Evolutionary conservation across 2,329 filamentous ascomycete species (phyloP).

Genomic region (Cladophialophora exuberans): DNA sequence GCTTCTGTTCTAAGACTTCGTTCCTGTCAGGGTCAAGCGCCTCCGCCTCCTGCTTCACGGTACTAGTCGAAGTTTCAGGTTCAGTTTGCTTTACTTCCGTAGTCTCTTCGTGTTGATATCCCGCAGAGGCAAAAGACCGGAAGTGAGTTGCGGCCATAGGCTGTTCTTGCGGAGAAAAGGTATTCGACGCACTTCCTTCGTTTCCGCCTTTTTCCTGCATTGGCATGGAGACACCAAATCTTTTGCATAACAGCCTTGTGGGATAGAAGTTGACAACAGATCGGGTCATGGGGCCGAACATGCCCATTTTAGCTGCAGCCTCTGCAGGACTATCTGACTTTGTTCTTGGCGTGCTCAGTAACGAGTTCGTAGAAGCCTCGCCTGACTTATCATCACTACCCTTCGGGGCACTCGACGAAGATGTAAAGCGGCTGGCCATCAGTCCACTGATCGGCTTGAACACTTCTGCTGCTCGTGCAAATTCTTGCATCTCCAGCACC

Average conservation of each 20-base stretch:
- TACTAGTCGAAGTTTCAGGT: not conserved
- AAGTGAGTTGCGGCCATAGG: slow-evolving; percentile 11
- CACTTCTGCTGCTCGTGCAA: slow-evolving; percentile 72
- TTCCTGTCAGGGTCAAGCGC: slow-evolving; percentile 74
- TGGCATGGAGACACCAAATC: slow-evolving; percentile 83
- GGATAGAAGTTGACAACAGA: slow-evolving; percentile 74
- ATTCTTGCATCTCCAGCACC: slow-evolving; percentile 78
- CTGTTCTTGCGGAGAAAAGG: not conserved
- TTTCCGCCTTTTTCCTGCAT: slow-evolving; percentile 40
- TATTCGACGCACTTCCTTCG: slow-evolving; percentile 38
- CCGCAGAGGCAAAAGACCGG: slow-evolving; percentile 38
- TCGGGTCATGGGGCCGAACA: slow-evolving; percentile 90
- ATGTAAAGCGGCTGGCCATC: slow-evolving; percentile 93
- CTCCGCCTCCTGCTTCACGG: slow-evolving; percentile 23
- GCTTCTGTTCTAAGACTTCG: slow-evolving; percentile 73
- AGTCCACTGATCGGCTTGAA: slow-evolving; percentile 90
- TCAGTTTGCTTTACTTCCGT: not conserved
- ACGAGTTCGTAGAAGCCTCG: slow-evolving; percentile 20
- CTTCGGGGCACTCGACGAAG: slow-evolving; percentile 56
- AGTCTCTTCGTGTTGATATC: slow-evolving; percentile 35
- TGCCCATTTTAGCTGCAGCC: slow-evolving; percentile 83
- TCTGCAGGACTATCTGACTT: slow-evolving; percentile 75
- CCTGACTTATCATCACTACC: slow-evolving; percentile 34
- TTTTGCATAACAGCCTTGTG: slow-evolving; percentile 84
- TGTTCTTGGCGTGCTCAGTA: slow-evolving; percentile 53